Evolutionary conservation across 1,284 basidiomycete genomes (phyloP).

Genomic region (Boletellus sp.): DNA sequence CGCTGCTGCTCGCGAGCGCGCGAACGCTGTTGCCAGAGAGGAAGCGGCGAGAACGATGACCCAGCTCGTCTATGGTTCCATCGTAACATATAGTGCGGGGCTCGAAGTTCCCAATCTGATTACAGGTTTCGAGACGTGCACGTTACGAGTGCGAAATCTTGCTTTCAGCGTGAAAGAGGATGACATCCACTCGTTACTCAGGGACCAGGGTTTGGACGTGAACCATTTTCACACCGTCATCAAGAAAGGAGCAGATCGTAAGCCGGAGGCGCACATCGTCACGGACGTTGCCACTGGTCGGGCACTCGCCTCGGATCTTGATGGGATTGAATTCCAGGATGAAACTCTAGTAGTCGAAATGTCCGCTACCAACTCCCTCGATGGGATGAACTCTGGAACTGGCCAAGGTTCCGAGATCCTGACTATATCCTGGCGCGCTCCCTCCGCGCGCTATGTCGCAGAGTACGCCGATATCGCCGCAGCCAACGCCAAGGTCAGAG

Average conservation of each 20-base stretch:
- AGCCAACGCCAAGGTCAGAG: slow-evolving; percentile 24
- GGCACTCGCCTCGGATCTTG: slow-evolving; percentile 37
- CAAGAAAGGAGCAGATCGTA: slow-evolving; percentile 18
- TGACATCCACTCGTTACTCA: slow-evolving; percentile 41
- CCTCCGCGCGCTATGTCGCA: slow-evolving; percentile 38
- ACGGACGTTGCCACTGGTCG: slow-evolving; percentile 37
- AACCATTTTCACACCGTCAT: slow-evolving; percentile 33
- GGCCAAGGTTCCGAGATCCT: slow-evolving; percentile 34
- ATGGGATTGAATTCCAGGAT: slow-evolving; percentile 43
- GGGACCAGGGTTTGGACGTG: slow-evolving; percentile 35
- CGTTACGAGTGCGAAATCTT: slow-evolving; percentile 42
- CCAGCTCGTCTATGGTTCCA: slow-evolving; percentile 43
- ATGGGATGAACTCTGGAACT: slow-evolving; percentile 38
- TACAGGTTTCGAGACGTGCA: slow-evolving; percentile 49
- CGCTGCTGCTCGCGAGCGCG: slow-evolving; percentile 17
- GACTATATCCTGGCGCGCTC: slow-evolving; percentile 43
- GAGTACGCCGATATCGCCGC: slow-evolving; percentile 30
- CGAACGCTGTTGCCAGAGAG: slow-evolving; percentile 13
- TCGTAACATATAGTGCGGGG: slow-evolving; percentile 48
- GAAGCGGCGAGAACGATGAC: slow-evolving; percentile 41
- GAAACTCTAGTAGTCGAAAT: slow-evolving; percentile 39
- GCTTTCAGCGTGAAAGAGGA: slow-evolving; percentile 34
- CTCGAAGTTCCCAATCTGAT: slow-evolving; percentile 40
- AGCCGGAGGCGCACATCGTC: slow-evolving; percentile 37
- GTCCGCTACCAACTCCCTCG: slow-evolving; percentile 32